Conservation (phyloP, 345 rosid genomes). For the Populus davidiana region DNA sequence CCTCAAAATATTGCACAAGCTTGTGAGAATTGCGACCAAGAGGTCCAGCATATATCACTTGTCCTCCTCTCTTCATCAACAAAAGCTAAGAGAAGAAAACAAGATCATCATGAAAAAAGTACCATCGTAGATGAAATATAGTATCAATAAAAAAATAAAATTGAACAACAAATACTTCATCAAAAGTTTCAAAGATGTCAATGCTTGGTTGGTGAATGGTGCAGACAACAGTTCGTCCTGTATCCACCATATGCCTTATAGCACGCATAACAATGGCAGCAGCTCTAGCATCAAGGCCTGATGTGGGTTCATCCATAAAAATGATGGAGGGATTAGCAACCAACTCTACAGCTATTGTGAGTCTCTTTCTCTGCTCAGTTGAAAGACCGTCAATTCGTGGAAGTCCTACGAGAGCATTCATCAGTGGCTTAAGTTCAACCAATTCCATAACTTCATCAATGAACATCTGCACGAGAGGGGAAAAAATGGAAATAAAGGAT, state of each 20-base stretch:
- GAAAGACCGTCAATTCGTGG: conserved; percentile 64
- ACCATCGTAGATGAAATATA: too few species aligned
- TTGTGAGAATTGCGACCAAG: conserved; percentile 11
- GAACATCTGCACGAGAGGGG: conserved; percentile 37
- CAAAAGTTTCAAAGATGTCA: conserved; percentile 80
- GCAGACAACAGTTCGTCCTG: conserved; percentile 84
- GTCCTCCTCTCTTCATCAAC: conserved; percentile 24
- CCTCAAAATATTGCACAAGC: conserved; percentile 21
- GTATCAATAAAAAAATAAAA: neutral
- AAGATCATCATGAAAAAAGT: neutral
- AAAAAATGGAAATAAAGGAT: neutral
- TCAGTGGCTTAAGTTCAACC: conserved; percentile 44
- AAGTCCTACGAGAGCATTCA: conserved; percentile 43
- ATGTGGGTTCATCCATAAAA: conserved; percentile 87
- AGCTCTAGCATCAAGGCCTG: conserved; percentile 84
- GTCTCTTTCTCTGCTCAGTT: conserved; percentile 69
- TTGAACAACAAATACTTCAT: conserved; percentile 44
- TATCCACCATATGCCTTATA: conserved; percentile 75
- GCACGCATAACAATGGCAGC: conserved; percentile 87
- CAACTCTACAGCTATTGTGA: conserved; percentile 71
- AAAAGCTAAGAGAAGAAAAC: conserved; percentile 8
- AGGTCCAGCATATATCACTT: conserved; percentile 16
- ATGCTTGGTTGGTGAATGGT: conserved; percentile 92
- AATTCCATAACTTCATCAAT: conserved; percentile 66
- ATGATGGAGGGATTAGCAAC: conserved; percentile 77